These are phyloP conservation scores for Mortierella sp. DNA, from an alignment of 371 early-diverging fungal genomes.

Conservation along the genomic window DNA sequence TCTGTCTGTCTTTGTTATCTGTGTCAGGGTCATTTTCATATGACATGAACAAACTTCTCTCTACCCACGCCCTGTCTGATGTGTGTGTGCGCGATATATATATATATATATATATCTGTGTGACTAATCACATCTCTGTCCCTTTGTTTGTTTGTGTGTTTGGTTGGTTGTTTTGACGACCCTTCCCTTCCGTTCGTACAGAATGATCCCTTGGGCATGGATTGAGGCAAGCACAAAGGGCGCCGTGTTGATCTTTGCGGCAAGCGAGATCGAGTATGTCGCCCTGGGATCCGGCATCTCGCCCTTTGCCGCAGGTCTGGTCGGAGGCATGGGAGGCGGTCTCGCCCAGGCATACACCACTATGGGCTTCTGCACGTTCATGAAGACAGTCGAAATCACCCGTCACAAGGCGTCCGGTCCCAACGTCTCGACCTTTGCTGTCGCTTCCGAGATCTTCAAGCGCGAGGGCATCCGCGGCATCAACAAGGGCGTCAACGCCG, in stretches of 20 bases:
- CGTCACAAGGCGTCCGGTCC: conserved; percentile 85
- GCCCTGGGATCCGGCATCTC: conserved; percentile 69
- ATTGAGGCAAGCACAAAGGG: conserved; percentile 96
- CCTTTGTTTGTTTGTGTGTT: neutral
- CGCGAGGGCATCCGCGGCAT: conserved; percentile 95
- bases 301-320: conserved; percentile 81
- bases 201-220: conserved; percentile 90
- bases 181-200: conserved; percentile 1
- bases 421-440: conserved; percentile 80
- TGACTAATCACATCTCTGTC: conserved; percentile 32
- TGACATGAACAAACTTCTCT: conserved; percentile 4
- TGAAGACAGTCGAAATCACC: conserved; percentile 99
- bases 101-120: no score
- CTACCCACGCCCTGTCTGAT: no score
- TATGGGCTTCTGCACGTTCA: conserved; percentile 99
- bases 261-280: conserved; percentile 92
- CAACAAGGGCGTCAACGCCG: conserved; percentile 95
- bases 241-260: conserved; percentile 94
- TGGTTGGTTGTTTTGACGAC: neutral
- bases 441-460: conserved; percentile 91
- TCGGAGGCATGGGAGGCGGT: conserved; percentile 95
- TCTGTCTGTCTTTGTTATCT: neutral
- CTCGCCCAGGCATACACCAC: conserved; percentile 95
- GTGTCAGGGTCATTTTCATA: conserved; percentile 17
- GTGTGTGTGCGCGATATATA: no score